Evolutionary conservation across 106 monocot species (phyloP), one percentile per base, ranked within the genome.

Genomic region (Dendrobium huoshanense): DNA sequence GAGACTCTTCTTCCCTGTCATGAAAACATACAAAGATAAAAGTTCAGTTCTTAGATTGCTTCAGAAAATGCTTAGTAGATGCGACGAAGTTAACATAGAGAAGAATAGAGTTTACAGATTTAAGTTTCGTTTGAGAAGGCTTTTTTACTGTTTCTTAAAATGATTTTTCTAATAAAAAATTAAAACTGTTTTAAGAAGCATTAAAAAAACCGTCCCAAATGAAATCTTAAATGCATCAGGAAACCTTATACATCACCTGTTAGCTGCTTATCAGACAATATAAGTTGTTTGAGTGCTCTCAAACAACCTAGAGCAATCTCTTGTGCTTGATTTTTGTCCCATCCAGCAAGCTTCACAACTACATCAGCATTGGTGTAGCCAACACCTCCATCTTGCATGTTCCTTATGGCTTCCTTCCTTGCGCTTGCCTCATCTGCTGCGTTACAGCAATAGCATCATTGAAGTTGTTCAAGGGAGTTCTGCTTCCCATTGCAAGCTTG

Each of bases 351-450:
- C 84, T 94, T 96, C 40, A 96, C 83, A 33, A 96, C 86, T 33
- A 92, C 84, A 41, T 96, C 96, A 16, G 96, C 88, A 75, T 96
- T 92, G 55, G 94, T 82, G 75, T 96, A 96, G 70, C 87, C 92
- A 41, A 84, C 5, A 41, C 22, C 83, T 68, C 90, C 90, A 58
- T 86, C 87, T 80, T 90, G 37, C 6, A 94, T 81, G 61, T 92
- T 76, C 81, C 81, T 86, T 78, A 77, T 80, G 7, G 88, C 92
- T 77, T 92, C 96, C 48, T 94, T 92, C 84, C 86, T 94, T 19
- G 96, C 96, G 82, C 90, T 86, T 80, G 81, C 82, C 85, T 94
- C 94, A 86, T 96, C 96, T 96, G 81, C 64, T 8, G 24, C 24
- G 24, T 25, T 9, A 65, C n/a, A 72, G 72, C 72, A 72, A 33